These are phyloP conservation scores for Leccinum boreale DNA, from an alignment of 768 basidiomycete genomes.

Conservation along the genomic window DNA sequence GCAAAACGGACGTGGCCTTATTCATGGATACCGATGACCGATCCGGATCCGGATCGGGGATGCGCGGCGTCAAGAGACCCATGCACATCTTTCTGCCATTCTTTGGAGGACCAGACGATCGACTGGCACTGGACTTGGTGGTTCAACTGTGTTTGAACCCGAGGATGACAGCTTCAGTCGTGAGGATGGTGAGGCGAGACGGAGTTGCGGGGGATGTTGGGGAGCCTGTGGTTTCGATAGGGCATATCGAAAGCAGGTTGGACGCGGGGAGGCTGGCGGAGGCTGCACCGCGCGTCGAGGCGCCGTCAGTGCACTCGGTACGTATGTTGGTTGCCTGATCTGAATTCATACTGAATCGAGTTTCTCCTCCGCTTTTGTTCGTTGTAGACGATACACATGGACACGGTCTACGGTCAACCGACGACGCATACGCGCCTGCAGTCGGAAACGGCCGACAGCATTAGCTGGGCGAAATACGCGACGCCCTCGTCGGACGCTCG, in stretches of 20 bases:
- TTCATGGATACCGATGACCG: constrained; percentile 67
- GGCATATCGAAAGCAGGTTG: constrained; percentile 19
- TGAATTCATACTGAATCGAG: background rate
- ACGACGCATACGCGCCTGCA: constrained; percentile 66
- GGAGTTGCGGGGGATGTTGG: constrained; percentile 16
- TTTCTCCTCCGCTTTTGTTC: background rate
- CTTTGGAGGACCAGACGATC: constrained; percentile 93
- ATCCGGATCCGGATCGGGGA: constrained; percentile 8
- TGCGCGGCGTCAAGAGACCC: constrained; percentile 23
- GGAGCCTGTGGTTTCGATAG: constrained; percentile 10
- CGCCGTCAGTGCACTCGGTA: constrained; percentile 2
- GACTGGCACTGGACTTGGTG: constrained; percentile 80
- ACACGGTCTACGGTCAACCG: constrained; percentile 67
- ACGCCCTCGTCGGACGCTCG: constrained; percentile 12
- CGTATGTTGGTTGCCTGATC: background rate
- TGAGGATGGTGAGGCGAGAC: constrained; percentile 58
- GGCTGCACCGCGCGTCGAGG: background rate
- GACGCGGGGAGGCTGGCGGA: background rate
- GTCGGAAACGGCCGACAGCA: constrained; percentile 81
- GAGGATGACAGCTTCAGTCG: constrained; percentile 67
- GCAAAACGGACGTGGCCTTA: constrained; percentile 73
- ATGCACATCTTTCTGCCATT: constrained; percentile 85
- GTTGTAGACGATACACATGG: constrained; percentile 41
- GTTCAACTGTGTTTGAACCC: constrained; percentile 77
- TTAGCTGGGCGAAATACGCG: constrained; percentile 68